Conservation (phyloP, 225 moss, liverwort and hornwort genomes). For the Polytrichum commune region DNA sequence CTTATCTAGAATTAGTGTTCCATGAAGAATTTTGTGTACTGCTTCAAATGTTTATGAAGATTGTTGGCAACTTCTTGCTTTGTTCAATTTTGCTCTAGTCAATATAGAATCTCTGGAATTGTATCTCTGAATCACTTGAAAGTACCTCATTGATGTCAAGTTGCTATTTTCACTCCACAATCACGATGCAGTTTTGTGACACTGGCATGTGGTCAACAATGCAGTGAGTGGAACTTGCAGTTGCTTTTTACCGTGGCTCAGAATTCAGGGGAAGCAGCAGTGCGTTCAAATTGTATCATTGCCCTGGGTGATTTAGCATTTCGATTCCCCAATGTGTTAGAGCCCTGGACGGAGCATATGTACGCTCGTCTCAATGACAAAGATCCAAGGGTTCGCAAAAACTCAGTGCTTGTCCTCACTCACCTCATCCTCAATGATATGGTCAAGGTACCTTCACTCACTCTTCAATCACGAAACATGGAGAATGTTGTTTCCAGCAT, state of each 20-base stretch:
- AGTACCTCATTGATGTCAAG: too few relatives aligned
- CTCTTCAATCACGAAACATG: background rate
- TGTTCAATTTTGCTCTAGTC: too few relatives aligned
- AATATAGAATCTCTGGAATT: too few relatives aligned
- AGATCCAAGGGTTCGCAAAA: slow-evolving; percentile 81
- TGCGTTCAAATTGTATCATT: slow-evolving; percentile 95
- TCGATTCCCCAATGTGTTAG: slow-evolving; percentile 90
- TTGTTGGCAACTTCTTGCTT: too few relatives aligned
- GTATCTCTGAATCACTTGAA: too few relatives aligned
- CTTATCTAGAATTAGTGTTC: too few relatives aligned
- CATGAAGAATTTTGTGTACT: too few relatives aligned
- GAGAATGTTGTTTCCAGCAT: too few relatives aligned
- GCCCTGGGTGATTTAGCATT: slow-evolving; percentile 94
- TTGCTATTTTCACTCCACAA: background rate
- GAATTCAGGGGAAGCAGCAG: slow-evolving; percentile 75
- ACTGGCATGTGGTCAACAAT: slow-evolving; percentile 16
- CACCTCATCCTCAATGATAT: slow-evolving; percentile 98
- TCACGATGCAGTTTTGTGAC: background rate
- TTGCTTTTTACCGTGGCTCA: slow-evolving; percentile 93
- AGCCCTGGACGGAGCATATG: slow-evolving; percentile 98
- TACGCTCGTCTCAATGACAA: slow-evolving; percentile 88
- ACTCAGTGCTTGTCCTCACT: slow-evolving; percentile 89
- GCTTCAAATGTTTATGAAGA: too few relatives aligned
- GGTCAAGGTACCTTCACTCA: slow-evolving; percentile 67
- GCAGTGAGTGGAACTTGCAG: slow-evolving; percentile 88